Percentiles rank a stretch among this genome's conserved stretches.
phyloP scores from a whole-genome alignment of 2,329 filamentous ascomycete genomes.

The Fusarium domesticum region DNA sequence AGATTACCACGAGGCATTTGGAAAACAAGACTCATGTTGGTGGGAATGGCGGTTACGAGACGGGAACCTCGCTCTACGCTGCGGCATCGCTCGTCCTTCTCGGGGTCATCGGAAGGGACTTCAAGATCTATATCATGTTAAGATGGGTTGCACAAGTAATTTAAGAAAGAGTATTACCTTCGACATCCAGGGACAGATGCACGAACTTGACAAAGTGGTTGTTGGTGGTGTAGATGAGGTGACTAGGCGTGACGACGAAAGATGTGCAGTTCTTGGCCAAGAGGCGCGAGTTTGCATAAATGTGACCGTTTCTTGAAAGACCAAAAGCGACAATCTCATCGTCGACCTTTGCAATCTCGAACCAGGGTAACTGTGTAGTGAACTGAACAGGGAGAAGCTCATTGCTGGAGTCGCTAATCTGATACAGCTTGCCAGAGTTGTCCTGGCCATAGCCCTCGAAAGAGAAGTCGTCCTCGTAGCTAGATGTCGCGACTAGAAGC shows the following conservation, averaged over 20 bases:
- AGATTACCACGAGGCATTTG: constrained; percentile 97
- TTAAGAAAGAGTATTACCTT: constrained; percentile 49
- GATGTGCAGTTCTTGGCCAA: constrained; percentile 89
- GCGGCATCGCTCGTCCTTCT: constrained; percentile 86
- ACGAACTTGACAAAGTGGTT: constrained; percentile 94
- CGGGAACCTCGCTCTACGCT: constrained; percentile 86
- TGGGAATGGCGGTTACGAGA: constrained; percentile 85
- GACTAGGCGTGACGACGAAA: constrained; percentile 74
- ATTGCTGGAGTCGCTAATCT: constrained; percentile 33
- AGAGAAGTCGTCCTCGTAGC: constrained; percentile 30
- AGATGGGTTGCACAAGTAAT: neutral
- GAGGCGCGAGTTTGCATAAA: constrained; percentile 73
- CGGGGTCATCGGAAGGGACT: constrained; percentile 81
- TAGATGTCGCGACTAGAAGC: constrained; percentile 31
- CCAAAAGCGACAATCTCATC: constrained; percentile 53
- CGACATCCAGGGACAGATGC: constrained; percentile 61
- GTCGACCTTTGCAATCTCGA: constrained; percentile 44
- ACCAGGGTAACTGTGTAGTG: constrained; percentile 50
- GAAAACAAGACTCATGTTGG: constrained; percentile 77
- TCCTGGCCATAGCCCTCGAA: constrained; percentile 46
- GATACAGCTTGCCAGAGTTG: constrained; percentile 43
- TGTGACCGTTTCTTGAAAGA: constrained; percentile 69
- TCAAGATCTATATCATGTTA: constrained; percentile 62
- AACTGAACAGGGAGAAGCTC: constrained; percentile 41
- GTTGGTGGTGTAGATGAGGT: constrained; percentile 88